Conservation (phyloP, 805 yeast genomes). For the Monosporozyma solicola region DNA sequence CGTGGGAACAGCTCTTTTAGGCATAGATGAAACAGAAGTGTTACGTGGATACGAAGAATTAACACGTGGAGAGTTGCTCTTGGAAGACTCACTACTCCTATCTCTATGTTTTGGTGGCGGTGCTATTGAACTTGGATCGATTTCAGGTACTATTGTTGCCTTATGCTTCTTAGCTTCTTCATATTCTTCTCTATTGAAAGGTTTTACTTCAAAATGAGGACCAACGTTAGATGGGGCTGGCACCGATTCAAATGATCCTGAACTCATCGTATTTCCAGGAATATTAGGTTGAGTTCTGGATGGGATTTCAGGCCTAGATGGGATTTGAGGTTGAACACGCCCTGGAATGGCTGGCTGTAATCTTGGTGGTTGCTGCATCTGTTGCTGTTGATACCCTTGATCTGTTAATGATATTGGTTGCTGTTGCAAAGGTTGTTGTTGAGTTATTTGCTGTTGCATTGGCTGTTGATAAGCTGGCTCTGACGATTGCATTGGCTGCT, state of each 20-base stretch:
- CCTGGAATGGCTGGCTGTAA: neutral
- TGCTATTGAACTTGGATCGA: slow-evolving; percentile 15
- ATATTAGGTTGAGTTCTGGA: slow-evolving; percentile 2
- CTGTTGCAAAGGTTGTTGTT: slow-evolving; percentile 5
- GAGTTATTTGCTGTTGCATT: slow-evolving; percentile 6
- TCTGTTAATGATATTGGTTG: neutral
- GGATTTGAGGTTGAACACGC: slow-evolving; percentile 1
- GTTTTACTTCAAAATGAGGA: slow-evolving; percentile 13
- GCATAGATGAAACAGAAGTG: neutral
- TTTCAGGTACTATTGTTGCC: slow-evolving; percentile 7
- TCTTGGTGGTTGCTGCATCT: slow-evolving; percentile 6
- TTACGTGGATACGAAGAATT: neutral
- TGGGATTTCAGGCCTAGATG: neutral
- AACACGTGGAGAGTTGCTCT: neutral
- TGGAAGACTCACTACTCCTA: slow-evolving; percentile 7
- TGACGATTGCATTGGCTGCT: neutral
- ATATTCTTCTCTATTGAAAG: slow-evolving; percentile 12
- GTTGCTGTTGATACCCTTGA: neutral
- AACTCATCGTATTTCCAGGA: neutral
- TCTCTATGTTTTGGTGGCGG: slow-evolving; percentile 28
- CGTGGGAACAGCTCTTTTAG: neutral
- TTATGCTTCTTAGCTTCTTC: slow-evolving; percentile 8
- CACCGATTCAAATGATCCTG: neutral
- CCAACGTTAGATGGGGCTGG: slow-evolving; percentile 1
- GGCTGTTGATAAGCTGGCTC: slow-evolving; percentile 2